Percentiles rank a stretch among this genome's conserved stretches.
Evolutionary conservation across 78 protist genomes (phyloP).

Genomic region (Cavenderia fasciculata): DNA sequence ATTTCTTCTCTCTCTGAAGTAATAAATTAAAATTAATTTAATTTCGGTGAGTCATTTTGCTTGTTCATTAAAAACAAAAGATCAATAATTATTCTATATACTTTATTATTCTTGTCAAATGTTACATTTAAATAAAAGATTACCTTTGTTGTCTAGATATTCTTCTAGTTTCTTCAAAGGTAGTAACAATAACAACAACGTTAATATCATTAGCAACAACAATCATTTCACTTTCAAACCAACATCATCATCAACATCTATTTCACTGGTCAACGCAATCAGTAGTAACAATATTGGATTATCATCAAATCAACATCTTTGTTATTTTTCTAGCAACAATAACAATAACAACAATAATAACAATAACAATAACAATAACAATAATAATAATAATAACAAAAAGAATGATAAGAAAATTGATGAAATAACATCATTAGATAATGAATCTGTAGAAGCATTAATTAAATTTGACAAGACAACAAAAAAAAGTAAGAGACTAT

Average conservation of each 20-base stretch:
- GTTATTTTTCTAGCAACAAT: no score
- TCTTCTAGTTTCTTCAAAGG: neutral
- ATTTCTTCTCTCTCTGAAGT: no score
- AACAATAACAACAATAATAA: neutral
- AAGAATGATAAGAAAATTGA: constrained; percentile 15
- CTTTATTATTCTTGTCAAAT: no score
- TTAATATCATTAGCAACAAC: neutral
- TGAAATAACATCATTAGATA: constrained; percentile 1
- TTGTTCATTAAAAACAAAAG: no score
- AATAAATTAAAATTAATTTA: no score
- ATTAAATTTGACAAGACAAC: neutral
- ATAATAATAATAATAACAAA: neutral
- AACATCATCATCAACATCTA: no score
- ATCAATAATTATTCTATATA: no score
- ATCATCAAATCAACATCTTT: no score
- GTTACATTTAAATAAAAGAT: no score
- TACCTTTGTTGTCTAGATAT: neutral
- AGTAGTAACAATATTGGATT: constrained; percentile 9
- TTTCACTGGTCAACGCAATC: no score
- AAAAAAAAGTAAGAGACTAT: neutral
- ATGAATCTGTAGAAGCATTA: constrained; percentile 18
- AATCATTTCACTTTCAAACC: no score
- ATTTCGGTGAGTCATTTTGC: no score
- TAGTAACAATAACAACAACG: neutral
- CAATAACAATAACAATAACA: constrained; percentile 4